phyloP scores from a whole-genome alignment of 768 basidiomycete genomes.

The Strobilomyces confusus region DNA sequence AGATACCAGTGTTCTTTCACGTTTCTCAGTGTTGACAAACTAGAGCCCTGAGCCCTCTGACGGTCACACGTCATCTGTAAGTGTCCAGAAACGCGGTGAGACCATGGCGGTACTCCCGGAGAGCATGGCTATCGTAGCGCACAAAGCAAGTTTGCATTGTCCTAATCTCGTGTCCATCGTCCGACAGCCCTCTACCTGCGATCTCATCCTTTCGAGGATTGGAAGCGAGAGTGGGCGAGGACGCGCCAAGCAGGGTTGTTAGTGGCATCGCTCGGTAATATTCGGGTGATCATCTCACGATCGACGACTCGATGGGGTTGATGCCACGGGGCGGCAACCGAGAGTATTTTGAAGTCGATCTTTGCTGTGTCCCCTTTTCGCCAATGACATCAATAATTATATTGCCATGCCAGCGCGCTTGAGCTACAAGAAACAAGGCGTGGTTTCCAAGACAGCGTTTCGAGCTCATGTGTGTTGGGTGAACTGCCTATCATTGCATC shows the following conservation, averaged over 20 bases:
- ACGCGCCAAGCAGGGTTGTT: constrained; percentile 81
- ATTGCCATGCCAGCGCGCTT: not conserved
- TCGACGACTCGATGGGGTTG: not conserved
- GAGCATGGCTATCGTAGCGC: constrained; percentile 56
- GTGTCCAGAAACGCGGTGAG: constrained; percentile 60
- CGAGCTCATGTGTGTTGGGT: not conserved
- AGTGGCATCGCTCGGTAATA: constrained; percentile 90
- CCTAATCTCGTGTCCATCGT: constrained; percentile 4
- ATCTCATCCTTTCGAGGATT: constrained; percentile 70
- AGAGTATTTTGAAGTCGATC: not conserved
- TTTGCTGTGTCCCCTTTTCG: not conserved
- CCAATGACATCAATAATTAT: not conserved
- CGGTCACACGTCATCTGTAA: constrained; percentile 26
- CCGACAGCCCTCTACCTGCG: constrained; percentile 65
- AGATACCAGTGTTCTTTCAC: not conserved
- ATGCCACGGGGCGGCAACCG: not conserved
- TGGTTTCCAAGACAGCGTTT: not conserved
- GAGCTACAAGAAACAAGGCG: not conserved
- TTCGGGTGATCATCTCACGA: constrained; percentile 41
- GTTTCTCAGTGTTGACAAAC: not conserved
- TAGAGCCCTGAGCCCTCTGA: constrained; percentile 13
- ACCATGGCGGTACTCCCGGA: constrained; percentile 52
- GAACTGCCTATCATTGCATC: too few relatives aligned
- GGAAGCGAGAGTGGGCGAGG: constrained; percentile 71
- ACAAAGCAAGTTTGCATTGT: constrained; percentile 2